A percentile compares a stretch with the other conserved stretches of the same genome.
Evolutionary conservation across 140 eudicot genomes (phyloP).

Genomic region (Flaveria floridana): DNA sequence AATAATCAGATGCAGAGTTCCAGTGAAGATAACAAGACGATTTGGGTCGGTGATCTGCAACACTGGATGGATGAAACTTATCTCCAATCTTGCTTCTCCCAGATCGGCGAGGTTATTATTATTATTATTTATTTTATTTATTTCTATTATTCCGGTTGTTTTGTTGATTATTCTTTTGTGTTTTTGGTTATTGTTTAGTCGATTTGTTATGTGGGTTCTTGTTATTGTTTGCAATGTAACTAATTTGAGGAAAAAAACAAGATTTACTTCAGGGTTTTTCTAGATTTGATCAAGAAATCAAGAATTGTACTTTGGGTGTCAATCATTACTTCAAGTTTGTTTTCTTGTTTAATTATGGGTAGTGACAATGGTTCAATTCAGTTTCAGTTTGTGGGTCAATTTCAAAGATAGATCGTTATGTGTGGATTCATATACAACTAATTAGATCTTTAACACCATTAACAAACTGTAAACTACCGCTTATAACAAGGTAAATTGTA

Average conservation of each 20-base stretch:
- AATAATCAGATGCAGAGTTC: constrained; percentile 46
- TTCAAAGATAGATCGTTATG: neutral
- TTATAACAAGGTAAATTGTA: too few species aligned
- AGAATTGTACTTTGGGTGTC: neutral
- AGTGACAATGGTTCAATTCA: neutral
- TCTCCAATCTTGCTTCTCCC: constrained; percentile 53
- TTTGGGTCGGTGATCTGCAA: constrained; percentile 85
- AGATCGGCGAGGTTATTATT: constrained; percentile 55
- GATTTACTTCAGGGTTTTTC: neutral
- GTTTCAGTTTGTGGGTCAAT: neutral
- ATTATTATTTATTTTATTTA: neutral
- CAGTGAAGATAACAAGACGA: constrained; percentile 59
- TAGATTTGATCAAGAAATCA: neutral
- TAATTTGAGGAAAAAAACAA: neutral
- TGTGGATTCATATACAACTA: too few species aligned
- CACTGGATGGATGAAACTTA: constrained; percentile 84
- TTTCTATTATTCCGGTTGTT: neutral
- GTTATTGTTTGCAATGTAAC: neutral
- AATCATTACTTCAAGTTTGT: neutral
- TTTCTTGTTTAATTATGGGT: constrained; percentile 1
- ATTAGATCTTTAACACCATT: too few species aligned
- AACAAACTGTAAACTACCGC: too few species aligned
- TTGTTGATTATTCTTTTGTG: neutral
- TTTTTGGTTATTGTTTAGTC: neutral
- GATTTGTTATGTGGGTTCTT: neutral